phyloP scores from a whole-genome alignment of 2,329 filamentous ascomycete species.

The Fusarium buharicum region DNA sequence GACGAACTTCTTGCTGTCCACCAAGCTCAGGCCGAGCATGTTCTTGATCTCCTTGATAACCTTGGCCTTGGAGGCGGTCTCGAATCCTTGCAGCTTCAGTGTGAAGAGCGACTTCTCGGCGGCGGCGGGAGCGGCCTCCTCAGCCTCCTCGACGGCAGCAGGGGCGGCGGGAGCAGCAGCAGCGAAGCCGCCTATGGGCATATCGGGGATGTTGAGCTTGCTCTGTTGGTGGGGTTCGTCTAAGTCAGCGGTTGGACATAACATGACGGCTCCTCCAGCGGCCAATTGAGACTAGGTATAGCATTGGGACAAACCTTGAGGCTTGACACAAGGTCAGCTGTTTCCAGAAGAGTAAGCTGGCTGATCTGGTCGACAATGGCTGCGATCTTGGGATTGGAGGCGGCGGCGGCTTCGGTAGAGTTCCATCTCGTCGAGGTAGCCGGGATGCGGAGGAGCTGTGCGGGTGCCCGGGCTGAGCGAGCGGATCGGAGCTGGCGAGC shows the following conservation, averaged over 20 bases:
- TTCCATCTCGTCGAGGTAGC: conserved; percentile 79
- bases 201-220: conserved; percentile 96
- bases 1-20: conserved; percentile 99
- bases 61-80: conserved; percentile 92
- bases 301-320: conserved; percentile 77
- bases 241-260: conserved; percentile 27
- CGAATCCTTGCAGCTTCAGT: conserved; percentile 91
- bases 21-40: conserved; percentile 91
- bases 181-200: conserved; percentile 92
- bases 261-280: neutral
- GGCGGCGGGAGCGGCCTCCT: conserved; percentile 86
- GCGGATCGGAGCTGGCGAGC: conserved; percentile 68
- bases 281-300: conserved; percentile 22
- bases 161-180: conserved; percentile 69
- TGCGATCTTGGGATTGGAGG: conserved; percentile 87
- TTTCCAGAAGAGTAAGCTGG: conserved; percentile 96
- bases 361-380: conserved; percentile 98
- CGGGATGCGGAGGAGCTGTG: conserved; percentile 59
- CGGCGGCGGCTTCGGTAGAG: conserved; percentile 75
- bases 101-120: conserved; percentile 99
- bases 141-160: conserved; percentile 79
- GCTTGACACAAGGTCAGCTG: conserved; percentile 91
- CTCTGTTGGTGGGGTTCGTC: conserved; percentile 63
- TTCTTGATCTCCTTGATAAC: conserved; percentile 99
- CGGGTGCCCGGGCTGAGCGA: conserved; percentile 58